Evolutionary conservation across 2,329 filamentous ascomycete species (phyloP), one percentile per base, ranked within the genome.

Genomic region (Xenoacremonium recifei): DNA sequence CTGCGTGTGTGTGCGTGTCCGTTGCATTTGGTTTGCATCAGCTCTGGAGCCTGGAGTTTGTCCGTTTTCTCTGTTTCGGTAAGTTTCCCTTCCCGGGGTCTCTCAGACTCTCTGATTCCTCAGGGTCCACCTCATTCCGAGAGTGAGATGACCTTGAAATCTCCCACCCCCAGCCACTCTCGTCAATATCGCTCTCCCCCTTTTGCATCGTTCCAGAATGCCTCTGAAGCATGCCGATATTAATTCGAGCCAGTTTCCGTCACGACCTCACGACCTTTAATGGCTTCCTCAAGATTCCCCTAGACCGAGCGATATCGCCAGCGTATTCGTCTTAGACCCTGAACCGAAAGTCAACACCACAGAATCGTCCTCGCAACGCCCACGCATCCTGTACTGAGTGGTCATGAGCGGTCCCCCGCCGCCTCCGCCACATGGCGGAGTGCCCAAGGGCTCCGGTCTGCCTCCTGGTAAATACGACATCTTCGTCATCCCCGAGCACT

Each of bases 391-490:
- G 29, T 31, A 32, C 49, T 57, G 50, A 55, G 33, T 46, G 49
- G 48, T 37, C 49, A 77, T 76, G 70, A 76, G 68, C 64, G 70
- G 79, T 55, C 85, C 85, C 49, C 90, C 90, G 51, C 89, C 89
- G 53, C 88, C 87, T 53, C 90, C 90, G 61, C 89, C 89, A 50
- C 90, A 96, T 70, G 89, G 90, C 67, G 77, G 82, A 60, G 85
- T 82, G 53, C 87, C 89, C 37, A 84, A 84, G 64, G 75, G 80
- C 27, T 66, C 73, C 13, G 85, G 87, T 42, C 73, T 96, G 35
- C 92, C 92, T 3, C 77, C 87, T 2, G 91, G 92, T 41, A 95
- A 93, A 63, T 97, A 96, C 68, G 92, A 97, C 71, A 95, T 97
- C 62, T 96, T 96, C 71, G 86, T 96, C 63, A 91, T 97, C 59